A percentile compares a stretch with the other conserved stretches of the same genome.
Conservation (phyloP, 2,329 filamentous ascomycete species). For the Fusarium agapanthi region DNA sequence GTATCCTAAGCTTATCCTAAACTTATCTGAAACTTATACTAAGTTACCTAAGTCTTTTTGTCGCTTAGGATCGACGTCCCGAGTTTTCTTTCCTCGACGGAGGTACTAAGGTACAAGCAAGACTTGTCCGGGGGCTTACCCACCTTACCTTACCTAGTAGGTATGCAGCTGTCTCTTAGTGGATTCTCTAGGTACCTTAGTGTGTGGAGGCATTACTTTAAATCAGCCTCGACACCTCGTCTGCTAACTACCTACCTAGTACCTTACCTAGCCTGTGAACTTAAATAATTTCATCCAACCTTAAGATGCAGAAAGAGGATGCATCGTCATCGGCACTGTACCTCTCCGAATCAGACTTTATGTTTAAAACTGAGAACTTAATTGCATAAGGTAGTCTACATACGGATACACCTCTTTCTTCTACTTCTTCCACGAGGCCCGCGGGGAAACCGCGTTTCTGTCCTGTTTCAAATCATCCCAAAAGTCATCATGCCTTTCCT, state of each 20-base stretch:
- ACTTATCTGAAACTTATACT: too few relatives aligned
- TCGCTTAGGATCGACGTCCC: too few relatives aligned
- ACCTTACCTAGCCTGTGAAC: too few relatives aligned
- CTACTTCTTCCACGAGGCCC: too few relatives aligned
- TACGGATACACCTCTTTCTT: too few relatives aligned
- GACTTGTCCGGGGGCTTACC: background rate
- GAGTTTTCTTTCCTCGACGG: too few relatives aligned
- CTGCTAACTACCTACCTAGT: too few relatives aligned
- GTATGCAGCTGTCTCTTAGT: background rate
- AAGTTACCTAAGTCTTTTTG: too few relatives aligned
- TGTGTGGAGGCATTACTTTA: background rate
- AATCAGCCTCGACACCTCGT: conserved; percentile 3
- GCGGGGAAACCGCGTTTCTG: background rate
- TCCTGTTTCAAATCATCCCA: background rate
- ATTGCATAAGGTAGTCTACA: too few relatives aligned
- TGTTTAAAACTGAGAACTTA: too few relatives aligned
- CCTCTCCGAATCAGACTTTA: background rate
- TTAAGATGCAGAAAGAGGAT: background rate
- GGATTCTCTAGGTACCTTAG: background rate
- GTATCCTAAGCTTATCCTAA: too few relatives aligned
- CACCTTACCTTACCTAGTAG: too few relatives aligned
- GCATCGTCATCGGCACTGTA: background rate
- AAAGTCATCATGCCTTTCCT: conserved; percentile 57
- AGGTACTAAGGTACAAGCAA: background rate
- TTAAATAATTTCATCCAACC: background rate